A percentile compares a stretch with the other conserved stretches of the same genome.
phyloP scores from a whole-genome alignment of 768 basidiomycete species.

The Sutorius australiensis region DNA sequence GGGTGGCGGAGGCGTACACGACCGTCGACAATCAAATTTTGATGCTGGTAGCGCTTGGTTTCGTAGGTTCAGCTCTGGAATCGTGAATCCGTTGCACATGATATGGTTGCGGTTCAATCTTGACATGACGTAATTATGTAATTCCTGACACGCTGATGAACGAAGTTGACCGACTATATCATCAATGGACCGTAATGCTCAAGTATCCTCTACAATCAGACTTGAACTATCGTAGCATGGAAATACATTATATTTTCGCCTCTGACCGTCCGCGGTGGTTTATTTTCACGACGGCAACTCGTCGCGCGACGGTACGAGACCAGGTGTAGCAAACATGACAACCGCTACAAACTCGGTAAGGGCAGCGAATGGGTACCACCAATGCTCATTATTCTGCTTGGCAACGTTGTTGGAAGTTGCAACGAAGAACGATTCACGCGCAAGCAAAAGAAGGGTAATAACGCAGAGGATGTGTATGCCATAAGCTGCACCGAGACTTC shows the following conservation, averaged over 20 bases:
- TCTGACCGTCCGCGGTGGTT: not conserved
- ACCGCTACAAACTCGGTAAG: slow-evolving; percentile 32
- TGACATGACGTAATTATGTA: not conserved
- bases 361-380: slow-evolving; percentile 34
- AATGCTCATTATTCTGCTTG: slow-evolving; percentile 27
- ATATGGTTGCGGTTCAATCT: not conserved
- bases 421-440: slow-evolving; percentile 30
- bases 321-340: slow-evolving; percentile 29
- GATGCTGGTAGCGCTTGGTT: not conserved
- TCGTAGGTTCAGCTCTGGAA: not conserved
- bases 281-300: slow-evolving; percentile 20
- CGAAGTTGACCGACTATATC: not conserved
- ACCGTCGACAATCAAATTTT: not conserved
- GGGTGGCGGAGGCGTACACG: not conserved
- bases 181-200: not conserved
- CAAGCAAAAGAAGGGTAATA: slow-evolving; percentile 26
- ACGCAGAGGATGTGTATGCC: slow-evolving; percentile 25
- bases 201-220: not conserved
- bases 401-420: slow-evolving; percentile 17
- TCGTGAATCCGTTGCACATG: no score
- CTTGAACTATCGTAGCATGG: not conserved
- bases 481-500: slow-evolving; percentile 19
- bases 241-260: not conserved
- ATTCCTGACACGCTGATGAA: not conserved
- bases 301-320: slow-evolving; percentile 31